Base-by-base conservation (phyloP, 169 alveolate genomes). In the Theileria parva region DNA sequence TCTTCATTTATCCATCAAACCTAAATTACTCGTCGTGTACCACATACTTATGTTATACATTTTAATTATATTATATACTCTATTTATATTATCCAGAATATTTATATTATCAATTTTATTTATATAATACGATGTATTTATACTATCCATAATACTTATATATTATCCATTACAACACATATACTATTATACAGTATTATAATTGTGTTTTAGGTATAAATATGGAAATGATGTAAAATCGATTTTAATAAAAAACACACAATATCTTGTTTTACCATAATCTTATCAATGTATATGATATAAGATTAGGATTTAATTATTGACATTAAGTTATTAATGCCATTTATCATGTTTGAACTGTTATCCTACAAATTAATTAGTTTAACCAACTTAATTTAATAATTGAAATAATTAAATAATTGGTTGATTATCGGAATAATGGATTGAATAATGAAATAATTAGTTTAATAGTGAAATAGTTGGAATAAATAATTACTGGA, bases 311-410 rank as follows among this genome's bases (percentile, higher is more conserved):
- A 53, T 57, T 63, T 64, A 72, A 72, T 6, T 51, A 81, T 74
- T 59, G 59, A 27, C 55, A 83, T 68, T 27, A 83, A 70, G 19
- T 34, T 37, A 8, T 83, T 80, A 9, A 83, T 65, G 0, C 89
- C 89, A 50, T 77, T 77, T 0, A 83, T 67, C 89, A 83, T 83
- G 73, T 55, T 83, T 17, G 89, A 83, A 21, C 63, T 71, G 4
- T 72, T 77, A 15, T 23, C 71, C 71, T 63, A 32, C 15, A 63
- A 15, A 39, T 57, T 21, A 57, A 32, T 32, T n/a, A n/a, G n/a
- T n/a, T n/a, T n/a, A n/a, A n/a, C n/a, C n/a, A n/a, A n/a, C n/a
- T 32, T 32, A 32, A 32, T 32, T 32, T 32, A 32, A 32, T 32
- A 32, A 32, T 32, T 32, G 37, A 32, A 32, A n/a, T n/a, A 53